Evolutionary conservation across 2,329 filamentous ascomycete genomes (phyloP).

Genomic region (Byssochlamys sp.): DNA sequence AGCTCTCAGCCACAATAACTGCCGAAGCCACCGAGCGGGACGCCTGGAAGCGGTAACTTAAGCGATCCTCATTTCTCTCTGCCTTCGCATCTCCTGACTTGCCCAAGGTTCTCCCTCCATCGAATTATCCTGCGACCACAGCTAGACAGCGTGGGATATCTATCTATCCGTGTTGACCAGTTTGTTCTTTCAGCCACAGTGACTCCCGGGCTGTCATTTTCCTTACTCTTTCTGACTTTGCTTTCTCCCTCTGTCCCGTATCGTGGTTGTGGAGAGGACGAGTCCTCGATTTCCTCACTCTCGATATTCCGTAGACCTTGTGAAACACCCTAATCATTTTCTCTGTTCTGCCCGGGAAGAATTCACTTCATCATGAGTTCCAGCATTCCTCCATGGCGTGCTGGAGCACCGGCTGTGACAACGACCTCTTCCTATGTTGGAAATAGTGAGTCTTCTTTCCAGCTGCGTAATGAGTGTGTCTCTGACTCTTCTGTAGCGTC

Average conservation of each 20-base stretch:
- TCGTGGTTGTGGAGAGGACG: background rate
- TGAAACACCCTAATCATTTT: background rate
- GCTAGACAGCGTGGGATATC: background rate
- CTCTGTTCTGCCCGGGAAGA: constrained; percentile 5
- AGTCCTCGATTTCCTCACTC: background rate
- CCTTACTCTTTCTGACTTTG: background rate
- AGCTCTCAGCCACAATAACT: background rate
- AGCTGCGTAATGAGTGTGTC: background rate
- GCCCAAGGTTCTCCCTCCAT: background rate
- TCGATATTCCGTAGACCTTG: constrained; percentile 1
- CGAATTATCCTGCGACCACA: background rate
- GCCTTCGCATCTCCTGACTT: background rate
- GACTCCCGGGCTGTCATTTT: background rate
- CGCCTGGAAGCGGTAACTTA: constrained; percentile 6
- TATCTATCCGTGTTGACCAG: background rate
- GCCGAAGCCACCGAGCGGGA: background rate
- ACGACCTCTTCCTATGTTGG: constrained; percentile 18
- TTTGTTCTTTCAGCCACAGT: background rate
- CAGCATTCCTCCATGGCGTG: constrained; percentile 31
- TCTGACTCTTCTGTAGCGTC: constrained; percentile 21
- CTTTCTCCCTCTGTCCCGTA: background rate
- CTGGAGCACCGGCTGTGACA: constrained; percentile 20
- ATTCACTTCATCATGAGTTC: constrained; percentile 26
- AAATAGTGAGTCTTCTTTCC: constrained; percentile 22
- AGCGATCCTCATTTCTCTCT: constrained; percentile 9